Base-by-base conservation (phyloP, 2,329 filamentous ascomycete species). In the Fusarium begoniae region DNA sequence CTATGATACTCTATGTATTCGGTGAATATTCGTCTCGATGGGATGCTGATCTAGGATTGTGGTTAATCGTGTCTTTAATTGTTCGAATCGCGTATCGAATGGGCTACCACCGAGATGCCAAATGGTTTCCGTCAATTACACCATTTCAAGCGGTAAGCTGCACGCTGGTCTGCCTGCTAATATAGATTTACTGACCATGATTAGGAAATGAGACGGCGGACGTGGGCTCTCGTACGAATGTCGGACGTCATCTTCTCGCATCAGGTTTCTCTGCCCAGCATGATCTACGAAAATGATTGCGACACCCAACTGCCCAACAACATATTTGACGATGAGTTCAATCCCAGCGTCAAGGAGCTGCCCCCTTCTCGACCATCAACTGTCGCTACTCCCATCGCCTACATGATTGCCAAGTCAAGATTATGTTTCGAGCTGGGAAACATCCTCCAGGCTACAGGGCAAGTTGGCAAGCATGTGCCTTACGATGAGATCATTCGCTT, bases 271-370 rank as follows among this genome's bases (percentile, higher is more conserved):
- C 79, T 91, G 26, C 89, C 89, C 9, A 88, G 84, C 69, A 94
- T 95, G 87, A 91, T 95, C 32, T 89, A 92, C 71, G 88, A 92
- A 18, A 87, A 92, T 54, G 91, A 95, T 78, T 94, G 91, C 63
- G 94, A 96, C 77, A 92, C 93, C 0, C 88, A 92, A 75, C 83
- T 94, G 11, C 94, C 94, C 2, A 89, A 91, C 64, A 96, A 96
- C 78, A 88, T 96, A 22, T 94, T 93, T 79, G 94, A 96, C 75
- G 93, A 95, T 71, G 94, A 96, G 74, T 91, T 96, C 44, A 88
- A 91, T 53, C 91, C 92, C 7, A 88, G 90, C 28, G 92, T 90
- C 71, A 92, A 91, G 73, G 83, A 87, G 13, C 81, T 96, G 15
- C 94, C 94, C 2, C 87, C 89, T 4, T 90, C 92, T 1, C 85